A percentile compares a stretch with the other conserved stretches of the same genome.
phyloP scores from a whole-genome alignment of 2,329 filamentous ascomycete species.

The Aspergillus tanneri region DNA sequence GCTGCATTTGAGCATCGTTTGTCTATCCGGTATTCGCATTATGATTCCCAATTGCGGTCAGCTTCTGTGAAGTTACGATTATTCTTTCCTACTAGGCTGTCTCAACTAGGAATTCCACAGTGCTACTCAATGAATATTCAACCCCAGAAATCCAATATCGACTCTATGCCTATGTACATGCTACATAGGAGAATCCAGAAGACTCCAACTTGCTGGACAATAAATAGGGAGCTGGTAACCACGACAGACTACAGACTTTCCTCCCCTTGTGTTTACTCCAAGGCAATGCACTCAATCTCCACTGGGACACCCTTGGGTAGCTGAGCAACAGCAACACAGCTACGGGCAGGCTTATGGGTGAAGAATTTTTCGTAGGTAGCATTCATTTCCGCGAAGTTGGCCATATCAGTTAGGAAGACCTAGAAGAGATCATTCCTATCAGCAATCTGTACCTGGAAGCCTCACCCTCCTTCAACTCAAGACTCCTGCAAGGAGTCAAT shows the following conservation, averaged over 20 bases:
- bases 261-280: too few relatives aligned
- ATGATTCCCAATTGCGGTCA: constrained; percentile 15
- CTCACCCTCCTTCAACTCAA: too few relatives aligned
- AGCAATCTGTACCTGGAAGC: too few relatives aligned
- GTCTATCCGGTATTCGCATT: constrained; percentile 7
- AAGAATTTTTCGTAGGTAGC: constrained; percentile 71
- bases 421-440: too few relatives aligned
- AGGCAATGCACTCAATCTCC: constrained; percentile 65
- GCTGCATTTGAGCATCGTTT: constrained; percentile 11
- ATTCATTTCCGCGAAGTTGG: constrained; percentile 79
- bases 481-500: too few relatives aligned
- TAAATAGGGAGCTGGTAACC: too few relatives aligned
- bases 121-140: not conserved
- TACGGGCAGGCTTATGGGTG: constrained; percentile 60
- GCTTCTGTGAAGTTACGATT: constrained; percentile 1
- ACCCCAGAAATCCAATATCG: too few relatives aligned
- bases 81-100: not conserved
- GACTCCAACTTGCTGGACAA: too few relatives aligned
- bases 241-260: too few relatives aligned
- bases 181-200: too few relatives aligned
- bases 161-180: too few relatives aligned
- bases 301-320: constrained; percentile 64
- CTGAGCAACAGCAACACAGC: constrained; percentile 63
- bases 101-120: not conserved
- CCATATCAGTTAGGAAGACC: constrained; percentile 91